Evolutionary conservation across 495 filamentous ascomycete species (phyloP).

Genomic region (Xeromyces bisporus): DNA sequence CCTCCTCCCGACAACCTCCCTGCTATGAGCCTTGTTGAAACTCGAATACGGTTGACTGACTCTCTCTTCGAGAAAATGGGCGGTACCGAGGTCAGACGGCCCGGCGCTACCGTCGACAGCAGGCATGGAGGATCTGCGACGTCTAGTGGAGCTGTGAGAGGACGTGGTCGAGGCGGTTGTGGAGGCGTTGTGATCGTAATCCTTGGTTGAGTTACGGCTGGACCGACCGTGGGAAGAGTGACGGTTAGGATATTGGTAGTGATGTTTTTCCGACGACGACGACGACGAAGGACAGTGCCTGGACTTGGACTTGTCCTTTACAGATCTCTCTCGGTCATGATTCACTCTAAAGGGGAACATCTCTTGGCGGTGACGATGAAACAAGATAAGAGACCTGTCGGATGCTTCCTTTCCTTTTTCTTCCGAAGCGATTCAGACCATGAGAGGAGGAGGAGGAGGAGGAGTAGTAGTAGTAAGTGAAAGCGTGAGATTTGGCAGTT

Average conservation of each 20-base stretch:
- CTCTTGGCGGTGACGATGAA: no score
- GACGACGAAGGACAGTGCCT: not conserved
- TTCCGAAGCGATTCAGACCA: no score
- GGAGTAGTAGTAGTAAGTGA: no score
- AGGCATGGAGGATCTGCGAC: conserved; percentile 35
- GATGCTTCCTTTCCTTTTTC: no score
- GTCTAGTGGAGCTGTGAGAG: conserved; percentile 4
- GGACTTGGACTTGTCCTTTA: no score
- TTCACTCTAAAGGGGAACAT: no score
- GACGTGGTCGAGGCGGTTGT: conserved; percentile 2
- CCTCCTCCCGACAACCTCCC: conserved; percentile 54
- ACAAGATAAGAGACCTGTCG: no score
- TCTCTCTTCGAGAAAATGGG: conserved; percentile 33
- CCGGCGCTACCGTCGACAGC: conserved; percentile 21
- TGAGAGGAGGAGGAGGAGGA: no score
- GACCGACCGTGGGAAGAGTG: conserved; percentile 26
- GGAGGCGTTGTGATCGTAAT: conserved; percentile 20
- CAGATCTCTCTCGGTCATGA: conserved; percentile 7
- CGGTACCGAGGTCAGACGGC: conserved; percentile 10
- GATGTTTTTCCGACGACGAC: conserved; percentile 5
- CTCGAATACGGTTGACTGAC: conserved; percentile 63
- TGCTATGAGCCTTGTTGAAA: conserved; percentile 83
- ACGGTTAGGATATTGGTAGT: conserved; percentile 6
- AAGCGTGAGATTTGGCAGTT: no score
- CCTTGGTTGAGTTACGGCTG: conserved; percentile 30